Evolutionary conservation across 2,329 filamentous ascomycete genomes (phyloP).

Genomic region (Alternaria solani): DNA sequence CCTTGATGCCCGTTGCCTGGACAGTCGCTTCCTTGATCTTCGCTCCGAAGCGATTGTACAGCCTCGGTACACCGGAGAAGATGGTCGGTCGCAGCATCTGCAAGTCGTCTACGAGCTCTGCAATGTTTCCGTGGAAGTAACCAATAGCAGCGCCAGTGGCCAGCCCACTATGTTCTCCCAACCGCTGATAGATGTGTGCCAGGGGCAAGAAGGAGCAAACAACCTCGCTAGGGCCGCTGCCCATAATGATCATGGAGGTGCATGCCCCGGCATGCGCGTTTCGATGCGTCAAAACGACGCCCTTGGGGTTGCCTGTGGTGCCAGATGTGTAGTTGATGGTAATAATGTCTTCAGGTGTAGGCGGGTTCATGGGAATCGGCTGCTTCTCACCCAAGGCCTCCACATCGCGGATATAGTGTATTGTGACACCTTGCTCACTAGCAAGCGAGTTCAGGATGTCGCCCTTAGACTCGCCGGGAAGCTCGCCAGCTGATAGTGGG

Average conservation of each 20-base stretch:
- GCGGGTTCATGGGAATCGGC: constrained; percentile 74
- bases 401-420: constrained; percentile 81
- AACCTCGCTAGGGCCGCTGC: constrained; percentile 66
- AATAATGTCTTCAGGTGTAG: constrained; percentile 76
- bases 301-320: constrained; percentile 83
- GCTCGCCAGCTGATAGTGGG: constrained; percentile 80
- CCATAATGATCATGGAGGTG: constrained; percentile 63
- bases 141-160: constrained; percentile 78
- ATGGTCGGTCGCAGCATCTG: constrained; percentile 83
- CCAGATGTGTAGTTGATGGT: constrained; percentile 94
- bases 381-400: constrained; percentile 79
- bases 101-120: constrained; percentile 87
- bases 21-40: constrained; percentile 82
- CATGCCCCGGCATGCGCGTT: constrained; percentile 79
- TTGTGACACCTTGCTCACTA: constrained; percentile 74
- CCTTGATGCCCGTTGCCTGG: constrained; percentile 80
- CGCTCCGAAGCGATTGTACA: constrained; percentile 89
- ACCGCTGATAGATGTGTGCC: constrained; percentile 91
- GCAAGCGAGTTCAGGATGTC: constrained; percentile 80
- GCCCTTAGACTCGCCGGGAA: constrained; percentile 77
- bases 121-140: constrained; percentile 92
- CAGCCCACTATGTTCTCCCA: constrained; percentile 79
- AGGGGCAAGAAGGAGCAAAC: constrained; percentile 89
- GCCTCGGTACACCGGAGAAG: constrained; percentile 87
- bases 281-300: constrained; percentile 81